These are phyloP conservation scores for Agastache rugosa DNA, from an alignment of 257 asterid species.

Conservation along the genomic window DNA sequence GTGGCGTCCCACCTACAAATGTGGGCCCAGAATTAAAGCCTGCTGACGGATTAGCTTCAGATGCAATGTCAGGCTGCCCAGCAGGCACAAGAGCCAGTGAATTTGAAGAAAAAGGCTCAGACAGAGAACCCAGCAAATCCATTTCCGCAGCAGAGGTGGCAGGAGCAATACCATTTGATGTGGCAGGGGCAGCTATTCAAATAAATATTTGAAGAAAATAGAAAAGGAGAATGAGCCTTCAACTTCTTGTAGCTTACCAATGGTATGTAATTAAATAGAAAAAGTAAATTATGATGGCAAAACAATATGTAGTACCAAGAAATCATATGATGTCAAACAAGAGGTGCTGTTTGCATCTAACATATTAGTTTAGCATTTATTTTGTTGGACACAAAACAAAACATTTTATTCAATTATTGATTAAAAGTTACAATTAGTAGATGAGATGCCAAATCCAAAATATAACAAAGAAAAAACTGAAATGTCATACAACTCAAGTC, in stretches of 20 bases:
- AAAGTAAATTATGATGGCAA: neutral
- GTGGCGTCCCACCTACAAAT: slow-evolving; percentile 48
- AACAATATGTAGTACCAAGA: neutral
- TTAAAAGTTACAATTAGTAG: neutral
- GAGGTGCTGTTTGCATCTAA: neutral
- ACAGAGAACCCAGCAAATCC: slow-evolving; percentile 78
- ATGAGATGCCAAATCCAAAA: neutral
- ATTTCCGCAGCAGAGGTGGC: slow-evolving; percentile 55
- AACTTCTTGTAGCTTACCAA: slow-evolving; percentile 16
- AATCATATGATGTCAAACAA: slow-evolving; percentile 13
- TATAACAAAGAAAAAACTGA: neutral
- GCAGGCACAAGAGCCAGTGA: slow-evolving; percentile 79
- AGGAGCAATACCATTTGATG: slow-evolving; percentile 54
- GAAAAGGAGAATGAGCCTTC: slow-evolving; percentile 25
- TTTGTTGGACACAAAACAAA: neutral
- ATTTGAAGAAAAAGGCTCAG: slow-evolving; percentile 65
- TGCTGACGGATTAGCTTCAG: slow-evolving; percentile 56
- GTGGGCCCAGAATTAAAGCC: slow-evolving; percentile 52
- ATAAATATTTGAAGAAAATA: slow-evolving; percentile 22
- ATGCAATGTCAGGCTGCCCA: slow-evolving; percentile 40
- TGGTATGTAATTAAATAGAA: slow-evolving; percentile 1
- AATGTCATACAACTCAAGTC: neutral
- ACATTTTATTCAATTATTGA: neutral
- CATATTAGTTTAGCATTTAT: neutral
- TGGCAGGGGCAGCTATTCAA: slow-evolving; percentile 59